Evolutionary conservation across 331 rosid species (phyloP).

Genomic region (Pyrus hybrid): DNA sequence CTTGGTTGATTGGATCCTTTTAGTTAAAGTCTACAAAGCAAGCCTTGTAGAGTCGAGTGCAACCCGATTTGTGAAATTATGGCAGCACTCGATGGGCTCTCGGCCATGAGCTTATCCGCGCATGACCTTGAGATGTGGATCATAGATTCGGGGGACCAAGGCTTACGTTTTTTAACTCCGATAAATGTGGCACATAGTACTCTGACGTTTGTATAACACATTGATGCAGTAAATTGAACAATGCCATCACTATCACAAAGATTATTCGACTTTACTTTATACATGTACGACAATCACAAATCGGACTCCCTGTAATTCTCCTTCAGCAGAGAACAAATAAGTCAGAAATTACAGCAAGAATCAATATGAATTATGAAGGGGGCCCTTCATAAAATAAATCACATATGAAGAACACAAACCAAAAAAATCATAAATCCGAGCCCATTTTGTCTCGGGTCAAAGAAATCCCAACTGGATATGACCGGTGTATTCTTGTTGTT

Average conservation of each 20-base stretch:
- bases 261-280: neutral
- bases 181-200: no score
- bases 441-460: slow-evolving; percentile 28
- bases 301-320: neutral
- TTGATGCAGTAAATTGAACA: neutral
- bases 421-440: slow-evolving; percentile 9
- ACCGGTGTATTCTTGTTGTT: slow-evolving; percentile 55
- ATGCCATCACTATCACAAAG: neutral
- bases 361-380: neutral
- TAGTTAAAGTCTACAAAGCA: no score
- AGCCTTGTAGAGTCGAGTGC: no score
- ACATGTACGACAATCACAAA: neutral
- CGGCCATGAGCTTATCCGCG: no score
- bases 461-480: slow-evolving; percentile 55
- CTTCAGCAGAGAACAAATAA: neutral
- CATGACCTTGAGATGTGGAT: no score
- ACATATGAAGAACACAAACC: neutral
- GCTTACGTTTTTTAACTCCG: no score
- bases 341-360: neutral
- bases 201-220: neutral
- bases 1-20: no score
- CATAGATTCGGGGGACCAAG: no score
- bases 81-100: no score
- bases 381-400: neutral
- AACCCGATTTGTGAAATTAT: no score